Evolutionary conservation across 768 basidiomycete genomes (phyloP), one percentile per base, ranked within the genome.

Genomic region (Termitomyces sp.): DNA sequence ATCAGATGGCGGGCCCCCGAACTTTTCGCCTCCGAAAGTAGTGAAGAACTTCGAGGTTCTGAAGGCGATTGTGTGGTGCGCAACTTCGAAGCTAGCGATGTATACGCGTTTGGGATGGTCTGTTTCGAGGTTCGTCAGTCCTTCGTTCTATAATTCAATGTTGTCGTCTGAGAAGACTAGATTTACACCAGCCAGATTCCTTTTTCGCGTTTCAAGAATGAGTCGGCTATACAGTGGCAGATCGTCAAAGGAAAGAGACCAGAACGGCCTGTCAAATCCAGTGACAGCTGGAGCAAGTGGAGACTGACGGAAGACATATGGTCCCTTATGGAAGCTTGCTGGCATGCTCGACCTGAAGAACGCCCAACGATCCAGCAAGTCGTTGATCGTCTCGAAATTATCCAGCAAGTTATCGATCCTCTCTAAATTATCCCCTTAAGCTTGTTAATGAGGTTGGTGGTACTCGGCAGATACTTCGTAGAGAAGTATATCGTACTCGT

Each of bases 271-370:
- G 9, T 16, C 5, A 1, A 19, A 29, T 6, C 42, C 16, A 31
- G 48, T 27, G 27, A 27, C 29, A 45, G 49, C 25, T 57, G 56
- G 56, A 45, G 6, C 6, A 42, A n/a, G 12, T 53, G 56, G 49
- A 50, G 49, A 21, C 37, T 57, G 25, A 52, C 50, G 11, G 35
- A 44, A 31, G n/a, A 42, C 23, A 19, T 45, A 4, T 58, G 56
- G 56, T 21, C 21, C 21, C 37, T 58, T 10, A 58, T 58, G 43
- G 32, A 53, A 23, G 29, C 12, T 44, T 58, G 56, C 21, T 58
- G 56, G 56, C 25, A 3, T n/a, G 2, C 6, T 2, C 3, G 14
- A 8, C 25, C 56, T 41, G 46, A 16, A 37, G 16, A 37, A 14
- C 54, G 46, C 10, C 54, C 46, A 16, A 41, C 45, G 17, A 46